These are phyloP conservation scores for Neckera pumila DNA, from an alignment of 225 moss, liverwort and hornwort species.

Conservation along the genomic window DNA sequence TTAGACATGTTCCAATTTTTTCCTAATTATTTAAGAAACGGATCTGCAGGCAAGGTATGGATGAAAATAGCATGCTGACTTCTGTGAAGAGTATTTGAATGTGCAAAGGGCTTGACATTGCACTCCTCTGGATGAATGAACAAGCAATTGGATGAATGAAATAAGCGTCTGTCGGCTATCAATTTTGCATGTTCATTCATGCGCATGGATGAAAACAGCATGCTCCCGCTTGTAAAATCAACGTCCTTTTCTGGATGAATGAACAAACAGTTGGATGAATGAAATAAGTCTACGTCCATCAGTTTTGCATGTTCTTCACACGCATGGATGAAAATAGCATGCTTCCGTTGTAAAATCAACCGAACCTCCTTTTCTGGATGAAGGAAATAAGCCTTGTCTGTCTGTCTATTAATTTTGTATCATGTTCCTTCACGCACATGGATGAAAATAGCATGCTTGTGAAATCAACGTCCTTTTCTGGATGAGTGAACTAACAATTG, in stretches of 20 bases:
- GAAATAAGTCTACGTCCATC: not conserved
- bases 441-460: too few relatives aligned
- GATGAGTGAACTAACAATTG: not conserved
- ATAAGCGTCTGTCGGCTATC: too few relatives aligned
- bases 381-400: not conserved
- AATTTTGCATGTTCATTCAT: too few relatives aligned
- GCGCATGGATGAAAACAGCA: too few relatives aligned
- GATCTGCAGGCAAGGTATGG: too few relatives aligned
- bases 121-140: not conserved
- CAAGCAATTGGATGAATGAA: too few relatives aligned
- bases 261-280: not conserved
- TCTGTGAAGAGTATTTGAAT: not conserved
- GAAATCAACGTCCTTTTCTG: not conserved
- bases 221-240: not conserved
- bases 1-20: too few relatives aligned
- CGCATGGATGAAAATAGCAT: not conserved
- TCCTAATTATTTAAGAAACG: too few relatives aligned
- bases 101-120: too few relatives aligned
- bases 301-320: not conserved
- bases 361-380: not conserved
- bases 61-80: not conserved
- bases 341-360: too few relatives aligned
- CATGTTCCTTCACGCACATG: not conserved
- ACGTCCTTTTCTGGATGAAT: not conserved
- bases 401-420: not conserved